Evolutionary conservation across 1,284 basidiomycete species (phyloP), one percentile per base, ranked within the genome.

Genomic region (Vanrija pseudolonga): DNA sequence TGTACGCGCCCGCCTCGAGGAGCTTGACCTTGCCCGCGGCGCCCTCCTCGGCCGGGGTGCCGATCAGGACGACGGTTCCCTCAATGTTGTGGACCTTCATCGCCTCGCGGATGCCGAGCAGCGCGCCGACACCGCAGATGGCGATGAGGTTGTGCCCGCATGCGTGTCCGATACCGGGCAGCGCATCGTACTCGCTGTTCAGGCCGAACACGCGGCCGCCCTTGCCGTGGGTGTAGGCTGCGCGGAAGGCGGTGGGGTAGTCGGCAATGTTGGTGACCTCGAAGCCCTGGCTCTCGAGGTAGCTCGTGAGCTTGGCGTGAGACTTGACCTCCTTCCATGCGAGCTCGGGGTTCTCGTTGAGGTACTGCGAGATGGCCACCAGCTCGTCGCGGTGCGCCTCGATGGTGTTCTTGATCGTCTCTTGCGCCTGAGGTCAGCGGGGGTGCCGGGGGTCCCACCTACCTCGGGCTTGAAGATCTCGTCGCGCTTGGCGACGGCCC

Each of bases 141-240:
- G 89, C 89, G 55, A 93, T 93, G 52, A 93, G 79, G 70, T 91
- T 91, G 69, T 93, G 89, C 62, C 89, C 89, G 65, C 90, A 92
- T 0, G 86, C 90, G 71, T 91, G 85, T 5, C 85, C 85, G 48
- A 86, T 78, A 18, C 81, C 79, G 80, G 62, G 61, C 6, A 67
- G 47, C 2, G 64, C 64, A 39, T 67, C 65, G 53, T 53, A 63
- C 50, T 91, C 88, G 7, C 86, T 85, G 69, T 89, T 89, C 50
- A 89, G 76, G 4, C 86, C 88, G 49, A 88, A 78, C 18, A 82
- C 82, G 41, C 62, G 57, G 50, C 82, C 80, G 26, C 86, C 85
- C 45, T 82, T 82, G 50, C 71, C 76, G 70, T 83, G 90, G 23
- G 53, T 59, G 45, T 55, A 68, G 53, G 84, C 83, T 0, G 88